These are phyloP conservation scores for Alliaria petiolata DNA, from an alignment of 345 rosid genomes.

Conservation along the genomic window DNA sequence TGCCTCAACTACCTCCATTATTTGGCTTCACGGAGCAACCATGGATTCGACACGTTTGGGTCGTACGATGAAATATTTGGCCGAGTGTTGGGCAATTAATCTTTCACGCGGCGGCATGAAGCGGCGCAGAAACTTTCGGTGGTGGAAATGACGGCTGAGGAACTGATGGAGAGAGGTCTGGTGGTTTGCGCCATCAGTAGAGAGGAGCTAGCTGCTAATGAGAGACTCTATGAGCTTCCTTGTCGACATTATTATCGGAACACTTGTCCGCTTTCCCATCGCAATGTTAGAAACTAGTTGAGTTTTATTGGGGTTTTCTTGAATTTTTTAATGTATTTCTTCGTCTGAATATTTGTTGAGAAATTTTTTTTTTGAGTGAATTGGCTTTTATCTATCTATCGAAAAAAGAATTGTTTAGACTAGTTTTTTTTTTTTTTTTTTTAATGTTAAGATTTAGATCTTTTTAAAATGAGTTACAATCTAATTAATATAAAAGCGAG, in stretches of 20 bases:
- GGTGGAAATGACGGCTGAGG: conserved; percentile 17
- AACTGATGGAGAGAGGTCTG: conserved; percentile 20
- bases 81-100: background rate
- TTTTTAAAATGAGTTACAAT: background rate
- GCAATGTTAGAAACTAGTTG: background rate
- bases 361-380: background rate
- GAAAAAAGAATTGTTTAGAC: background rate
- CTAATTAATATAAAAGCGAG: background rate
- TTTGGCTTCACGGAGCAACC: conserved; percentile 12
- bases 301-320: background rate
- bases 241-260: conserved; percentile 25
- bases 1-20: conserved; percentile 11
- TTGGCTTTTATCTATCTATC: background rate
- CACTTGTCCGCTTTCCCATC: conserved; percentile 30
- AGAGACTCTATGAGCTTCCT: conserved; percentile 27
- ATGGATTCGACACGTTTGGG: conserved; percentile 12
- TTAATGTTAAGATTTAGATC: no score
- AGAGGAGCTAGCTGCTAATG: conserved; percentile 14
- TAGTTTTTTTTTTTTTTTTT: no score
- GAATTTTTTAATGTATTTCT: background rate
- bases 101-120: background rate
- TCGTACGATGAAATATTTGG: conserved; percentile 22
- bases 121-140: conserved; percentile 17
- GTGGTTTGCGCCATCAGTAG: conserved; percentile 16
- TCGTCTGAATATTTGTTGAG: background rate